Base-by-base conservation (phyloP, 148 eudicot species). In the Polygonum maritimum region DNA sequence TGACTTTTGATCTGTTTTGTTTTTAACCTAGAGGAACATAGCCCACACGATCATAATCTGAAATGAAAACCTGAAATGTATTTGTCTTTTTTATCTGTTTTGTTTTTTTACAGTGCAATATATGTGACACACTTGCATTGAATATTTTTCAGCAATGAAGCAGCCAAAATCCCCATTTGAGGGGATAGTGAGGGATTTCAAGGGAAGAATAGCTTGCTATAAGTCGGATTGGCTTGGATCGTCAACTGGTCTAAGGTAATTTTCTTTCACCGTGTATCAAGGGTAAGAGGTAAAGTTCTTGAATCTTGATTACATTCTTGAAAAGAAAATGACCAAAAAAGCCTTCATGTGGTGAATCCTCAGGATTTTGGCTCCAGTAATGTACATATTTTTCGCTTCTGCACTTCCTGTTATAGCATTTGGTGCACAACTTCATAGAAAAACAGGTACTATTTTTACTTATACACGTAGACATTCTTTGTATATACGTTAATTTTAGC, bases 321-420 rank as follows among this genome's bases (percentile, higher is more conserved):
- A 62, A 62, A 19, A 21, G 38, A 18, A 33, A 63, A 72, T 73
- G 33, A 13, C 52, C 10, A 22, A 62, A 26, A 57, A 57, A n/a
- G 3, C 33, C 63, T 57, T 57, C 3, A 14, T 65, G 15, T 4
- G 41, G 15, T 16, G 0, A 16, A 22, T 22, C 31, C 77, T 70
- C 81, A 89, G 92, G 78, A 81, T 89, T 78, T 76, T 89, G 87
- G 92, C 90, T 39, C 90, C 92, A 69, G 87, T 86, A 26, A 85
- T 84, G 18, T 87, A 84, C 69, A 84, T 86, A 52, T 87, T 87
- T 70, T 89, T 89, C 79, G 93, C 93, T 49, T 89, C 91, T 75
- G 91, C 93, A 48, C 93, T 87, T 87, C 93, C 93, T 69, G 93
- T 89, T 47, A 86, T 89, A 77, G 89, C 91, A 44, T 89, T 89